Conservation (phyloP, 768 basidiomycete genomes). For the Lactifluus subvellereus region DNA sequence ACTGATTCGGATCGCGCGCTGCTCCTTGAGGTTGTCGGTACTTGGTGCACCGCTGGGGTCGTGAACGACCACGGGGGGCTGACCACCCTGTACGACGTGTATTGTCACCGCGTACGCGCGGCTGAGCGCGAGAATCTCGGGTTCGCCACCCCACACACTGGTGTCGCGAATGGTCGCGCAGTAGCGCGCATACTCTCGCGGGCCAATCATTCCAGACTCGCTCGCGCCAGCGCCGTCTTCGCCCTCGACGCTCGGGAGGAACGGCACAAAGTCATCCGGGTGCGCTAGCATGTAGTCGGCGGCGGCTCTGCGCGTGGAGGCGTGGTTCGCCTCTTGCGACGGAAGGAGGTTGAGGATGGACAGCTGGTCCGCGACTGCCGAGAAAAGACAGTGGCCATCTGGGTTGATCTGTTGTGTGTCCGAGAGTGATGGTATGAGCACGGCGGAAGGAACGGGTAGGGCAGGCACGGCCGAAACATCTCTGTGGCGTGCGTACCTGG, state of each 20-base stretch:
- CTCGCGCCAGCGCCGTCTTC: constrained; percentile 64
- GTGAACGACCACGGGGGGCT: constrained; percentile 81
- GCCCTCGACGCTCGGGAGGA: constrained; percentile 68
- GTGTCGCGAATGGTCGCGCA: constrained; percentile 75
- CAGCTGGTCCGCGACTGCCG: constrained; percentile 91
- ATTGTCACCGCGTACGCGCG: constrained; percentile 78
- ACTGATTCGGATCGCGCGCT: constrained; percentile 60
- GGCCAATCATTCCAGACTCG: constrained; percentile 67
- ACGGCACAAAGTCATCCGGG: constrained; percentile 88
- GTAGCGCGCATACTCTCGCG: constrained; percentile 60
- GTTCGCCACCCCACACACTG: constrained; percentile 96
- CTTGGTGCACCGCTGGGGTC: constrained; percentile 43
- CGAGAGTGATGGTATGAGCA: neutral
- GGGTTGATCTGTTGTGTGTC: constrained; percentile 63
- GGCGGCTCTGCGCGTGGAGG: constrained; percentile 58
- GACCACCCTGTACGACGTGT: constrained; percentile 81
- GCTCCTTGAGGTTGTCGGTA: constrained; percentile 32
- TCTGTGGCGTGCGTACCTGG: constrained; percentile 41
- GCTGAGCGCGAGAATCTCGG: constrained; percentile 88
- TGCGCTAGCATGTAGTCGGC: constrained; percentile 78
- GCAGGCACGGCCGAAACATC: neutral
- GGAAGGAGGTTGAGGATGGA: constrained; percentile 63
- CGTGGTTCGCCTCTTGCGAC: constrained; percentile 51
- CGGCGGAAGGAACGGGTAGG: too few species aligned
- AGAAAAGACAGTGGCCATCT: constrained; percentile 95